These are phyloP conservation scores for Knufia petricola DNA, from an alignment of 2,329 filamentous ascomycete genomes.

Conservation along the genomic window DNA sequence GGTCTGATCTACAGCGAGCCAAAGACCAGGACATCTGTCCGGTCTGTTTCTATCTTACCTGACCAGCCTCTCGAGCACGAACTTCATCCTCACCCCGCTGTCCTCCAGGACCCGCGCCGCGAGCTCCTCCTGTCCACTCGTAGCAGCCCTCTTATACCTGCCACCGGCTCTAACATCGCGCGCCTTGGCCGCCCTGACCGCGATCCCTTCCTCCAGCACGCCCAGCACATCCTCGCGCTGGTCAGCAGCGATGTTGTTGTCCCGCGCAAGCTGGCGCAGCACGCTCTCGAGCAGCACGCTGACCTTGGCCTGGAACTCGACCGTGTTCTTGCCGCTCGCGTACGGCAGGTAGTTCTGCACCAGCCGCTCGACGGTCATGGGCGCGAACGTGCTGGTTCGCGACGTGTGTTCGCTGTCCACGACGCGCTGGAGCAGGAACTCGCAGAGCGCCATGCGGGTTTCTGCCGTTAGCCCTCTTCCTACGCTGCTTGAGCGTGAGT, in stretches of 20 bases:
- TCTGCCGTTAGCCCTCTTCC: constrained; percentile 12
- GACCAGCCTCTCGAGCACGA: background rate
- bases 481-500: too few relatives aligned
- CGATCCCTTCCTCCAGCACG: background rate
- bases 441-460: constrained; percentile 43
- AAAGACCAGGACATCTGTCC: too few relatives aligned
- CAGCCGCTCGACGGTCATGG: constrained; percentile 42
- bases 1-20: too few relatives aligned
- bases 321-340: constrained; percentile 50
- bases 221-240: background rate
- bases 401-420: constrained; percentile 34
- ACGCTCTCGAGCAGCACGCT: constrained; percentile 59
- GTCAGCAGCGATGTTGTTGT: constrained; percentile 9
- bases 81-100: background rate
- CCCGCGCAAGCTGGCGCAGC: constrained; percentile 43
- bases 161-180: background rate
- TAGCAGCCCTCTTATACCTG: background rate
- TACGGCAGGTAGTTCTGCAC: constrained; percentile 56
- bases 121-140: background rate
- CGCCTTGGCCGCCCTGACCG: background rate
- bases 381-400: constrained; percentile 11
- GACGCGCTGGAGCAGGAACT: constrained; percentile 43
- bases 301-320: constrained; percentile 63
- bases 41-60: too few relatives aligned
- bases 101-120: background rate